phyloP scores from a whole-genome alignment of 2,329 filamentous ascomycete species.

The Cladosporium sp. region DNA sequence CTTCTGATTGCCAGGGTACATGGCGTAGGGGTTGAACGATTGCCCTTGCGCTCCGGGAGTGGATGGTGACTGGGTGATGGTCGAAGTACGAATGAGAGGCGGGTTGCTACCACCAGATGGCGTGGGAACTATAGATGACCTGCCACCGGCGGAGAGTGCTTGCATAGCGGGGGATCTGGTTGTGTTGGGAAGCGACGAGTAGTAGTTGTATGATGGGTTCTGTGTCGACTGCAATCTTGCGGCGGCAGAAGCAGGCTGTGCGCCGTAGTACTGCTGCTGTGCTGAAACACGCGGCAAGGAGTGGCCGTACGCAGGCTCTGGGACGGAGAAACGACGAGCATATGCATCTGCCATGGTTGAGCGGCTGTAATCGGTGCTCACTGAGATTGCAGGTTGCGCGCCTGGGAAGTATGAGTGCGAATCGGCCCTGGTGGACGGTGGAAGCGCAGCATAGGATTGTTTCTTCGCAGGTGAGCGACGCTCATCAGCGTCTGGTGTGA shows the following conservation, averaged over 20 bases:
- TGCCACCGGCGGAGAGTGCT: conserved; percentile 21
- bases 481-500: conserved; percentile 48
- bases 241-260: conserved; percentile 20
- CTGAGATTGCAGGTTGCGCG: conserved; percentile 30
- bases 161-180: conserved; percentile 28
- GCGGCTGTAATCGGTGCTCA: conserved; percentile 35
- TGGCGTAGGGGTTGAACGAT: conserved; percentile 70
- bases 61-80: conserved; percentile 53
- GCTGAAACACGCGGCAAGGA: conserved; percentile 22
- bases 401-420: conserved; percentile 30
- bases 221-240: conserved; percentile 31
- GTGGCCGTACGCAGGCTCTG: conserved; percentile 29
- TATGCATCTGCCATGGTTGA: conserved; percentile 33
- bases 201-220: conserved; percentile 31
- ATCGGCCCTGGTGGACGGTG: conserved; percentile 30
- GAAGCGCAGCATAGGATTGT: conserved; percentile 33
- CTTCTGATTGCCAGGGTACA: conserved; percentile 69
- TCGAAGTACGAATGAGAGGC: conserved; percentile 64
- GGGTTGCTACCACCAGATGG: conserved; percentile 48
- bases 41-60: conserved; percentile 38
- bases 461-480: conserved; percentile 45
- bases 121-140: conserved; percentile 39
- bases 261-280: conserved; percentile 25
- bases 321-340: conserved; percentile 35
- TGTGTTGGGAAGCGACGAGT: conserved; percentile 17